Evolutionary conservation across 2,329 filamentous ascomycete genomes (phyloP), one percentile per base, ranked within the genome.

Genomic region (Akanthomyces muscarius): DNA sequence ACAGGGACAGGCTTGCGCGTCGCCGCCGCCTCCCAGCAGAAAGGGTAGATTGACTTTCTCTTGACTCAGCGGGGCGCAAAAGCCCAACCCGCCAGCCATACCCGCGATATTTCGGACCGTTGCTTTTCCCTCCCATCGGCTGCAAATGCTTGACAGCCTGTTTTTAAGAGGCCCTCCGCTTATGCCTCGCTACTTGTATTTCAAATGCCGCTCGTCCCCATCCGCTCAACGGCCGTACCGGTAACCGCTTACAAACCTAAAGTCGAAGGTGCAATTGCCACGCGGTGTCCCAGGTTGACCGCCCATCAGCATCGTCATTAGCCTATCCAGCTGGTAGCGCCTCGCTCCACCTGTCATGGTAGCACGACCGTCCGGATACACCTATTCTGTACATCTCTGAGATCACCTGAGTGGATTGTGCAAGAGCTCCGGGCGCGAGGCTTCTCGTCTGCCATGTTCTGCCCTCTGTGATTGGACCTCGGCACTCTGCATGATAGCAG

Each of bases 71-170:
- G 18, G n/a, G 7, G n/a, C 36, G n/a, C 6, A 16, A 42, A 36
- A 16, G 25, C 42, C 42, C 4, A 47, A 14, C 42, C 33, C 13
- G 14, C 47, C 41, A 45, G 38, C 58, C 58, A 47, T 54, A 38
- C 7, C 58, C 58, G 50, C 23, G n/a, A 45, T 36, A 47, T 38
- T 61, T 54, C 58, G 50, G 58, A 33, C 28, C 41, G 38, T 61
- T 61, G 58, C 38, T 36, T 47, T 41, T 51, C 47, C n/a, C 41
- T 10, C 38, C 6, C 48, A 61, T 60, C 57, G n/a, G 25, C 38
- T 47, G 41, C 28, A 25, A 45, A 54, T 16, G 58, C 11, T 38
- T 21, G 48, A 11, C 11, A 36, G 48, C 41, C 25, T 10, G 4
- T 54, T 14, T n/a, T 5, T 18, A 41, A 3, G 5, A 21, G 18